Percentiles rank a stretch among this genome's conserved stretches.
Conservation (phyloP, 257 asterid genomes). For the Solanum dulcamara region DNA sequence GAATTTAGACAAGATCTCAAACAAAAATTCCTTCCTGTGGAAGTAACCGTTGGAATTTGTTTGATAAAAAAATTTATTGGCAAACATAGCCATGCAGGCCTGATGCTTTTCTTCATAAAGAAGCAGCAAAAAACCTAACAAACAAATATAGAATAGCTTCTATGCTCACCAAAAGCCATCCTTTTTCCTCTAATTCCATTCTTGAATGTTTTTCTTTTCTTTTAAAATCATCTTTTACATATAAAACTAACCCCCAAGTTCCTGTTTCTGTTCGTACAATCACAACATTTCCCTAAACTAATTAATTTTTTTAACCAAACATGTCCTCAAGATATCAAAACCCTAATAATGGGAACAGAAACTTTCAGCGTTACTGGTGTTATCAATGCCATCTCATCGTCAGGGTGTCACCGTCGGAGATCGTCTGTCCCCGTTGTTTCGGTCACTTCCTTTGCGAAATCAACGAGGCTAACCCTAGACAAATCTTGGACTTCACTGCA, state of each 20-base stretch:
- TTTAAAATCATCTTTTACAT: neutral
- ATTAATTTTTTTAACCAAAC: neutral
- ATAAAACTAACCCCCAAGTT: neutral
- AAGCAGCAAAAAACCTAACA: slow-evolving; percentile 10
- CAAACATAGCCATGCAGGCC: neutral
- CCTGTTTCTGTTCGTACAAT: neutral
- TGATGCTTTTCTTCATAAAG: slow-evolving; percentile 24
- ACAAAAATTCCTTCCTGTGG: neutral
- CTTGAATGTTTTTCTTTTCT: neutral
- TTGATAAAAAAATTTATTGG: neutral
- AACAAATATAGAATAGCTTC: slow-evolving; percentile 23
- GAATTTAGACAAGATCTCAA: neutral
- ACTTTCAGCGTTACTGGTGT: slow-evolving; percentile 61
- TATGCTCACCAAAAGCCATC: slow-evolving; percentile 27
- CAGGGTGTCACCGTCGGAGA: slow-evolving; percentile 28
- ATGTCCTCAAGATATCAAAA: neutral
- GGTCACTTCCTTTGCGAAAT: slow-evolving; percentile 52
- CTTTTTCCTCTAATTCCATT: slow-evolving; percentile 14
- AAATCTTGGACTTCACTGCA: slow-evolving; percentile 38
- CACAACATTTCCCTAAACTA: neutral
- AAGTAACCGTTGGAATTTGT: neutral
- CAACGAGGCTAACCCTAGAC: slow-evolving; percentile 30
- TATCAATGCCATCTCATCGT: slow-evolving; percentile 71
- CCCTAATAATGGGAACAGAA: slow-evolving; percentile 12
- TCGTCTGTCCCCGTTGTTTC: slow-evolving; percentile 56